phyloP scores from a whole-genome alignment of 345 rosid species.

The Salix dunnii region DNA sequence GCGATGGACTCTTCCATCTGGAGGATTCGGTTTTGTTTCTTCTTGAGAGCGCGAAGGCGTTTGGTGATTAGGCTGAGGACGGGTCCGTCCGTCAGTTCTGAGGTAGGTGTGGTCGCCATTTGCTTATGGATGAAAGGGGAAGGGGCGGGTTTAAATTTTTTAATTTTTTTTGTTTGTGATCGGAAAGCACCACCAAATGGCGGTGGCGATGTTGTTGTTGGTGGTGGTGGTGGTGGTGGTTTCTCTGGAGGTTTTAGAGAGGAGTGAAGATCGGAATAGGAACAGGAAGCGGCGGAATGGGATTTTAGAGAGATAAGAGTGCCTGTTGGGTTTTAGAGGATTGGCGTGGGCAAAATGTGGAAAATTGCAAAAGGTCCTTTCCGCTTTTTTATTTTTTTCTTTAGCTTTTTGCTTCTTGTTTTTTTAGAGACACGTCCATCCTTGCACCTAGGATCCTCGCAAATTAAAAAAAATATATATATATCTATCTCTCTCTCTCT shows the following conservation, averaged over 20 bases:
- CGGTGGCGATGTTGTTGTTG: neutral
- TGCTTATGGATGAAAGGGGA: neutral
- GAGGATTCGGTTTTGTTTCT: conserved; percentile 71
- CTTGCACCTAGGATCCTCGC: too few species aligned
- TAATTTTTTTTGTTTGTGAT: neutral
- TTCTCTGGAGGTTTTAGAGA: neutral
- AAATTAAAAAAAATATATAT: too few species aligned
- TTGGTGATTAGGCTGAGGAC: conserved; percentile 77
- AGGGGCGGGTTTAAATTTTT: neutral
- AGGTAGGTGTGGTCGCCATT: conserved; percentile 33
- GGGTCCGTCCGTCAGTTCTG: conserved; percentile 64
- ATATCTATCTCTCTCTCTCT: too few species aligned
- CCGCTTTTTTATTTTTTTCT: neutral
- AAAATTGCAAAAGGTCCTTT: neutral
- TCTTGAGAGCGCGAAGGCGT: conserved; percentile 87
- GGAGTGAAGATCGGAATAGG: neutral
- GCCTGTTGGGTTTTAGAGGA: neutral
- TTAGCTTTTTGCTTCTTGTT: too few species aligned
- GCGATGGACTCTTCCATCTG: conserved; percentile 79
- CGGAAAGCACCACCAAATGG: neutral
- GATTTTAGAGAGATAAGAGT: neutral
- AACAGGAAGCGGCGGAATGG: conserved; percentile 4
- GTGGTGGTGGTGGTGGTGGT: neutral
- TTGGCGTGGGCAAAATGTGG: neutral
- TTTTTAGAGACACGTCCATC: too few species aligned